Evolutionary conservation across 1,284 basidiomycete genomes (phyloP).

Genomic region (Phylloporus sp.): DNA sequence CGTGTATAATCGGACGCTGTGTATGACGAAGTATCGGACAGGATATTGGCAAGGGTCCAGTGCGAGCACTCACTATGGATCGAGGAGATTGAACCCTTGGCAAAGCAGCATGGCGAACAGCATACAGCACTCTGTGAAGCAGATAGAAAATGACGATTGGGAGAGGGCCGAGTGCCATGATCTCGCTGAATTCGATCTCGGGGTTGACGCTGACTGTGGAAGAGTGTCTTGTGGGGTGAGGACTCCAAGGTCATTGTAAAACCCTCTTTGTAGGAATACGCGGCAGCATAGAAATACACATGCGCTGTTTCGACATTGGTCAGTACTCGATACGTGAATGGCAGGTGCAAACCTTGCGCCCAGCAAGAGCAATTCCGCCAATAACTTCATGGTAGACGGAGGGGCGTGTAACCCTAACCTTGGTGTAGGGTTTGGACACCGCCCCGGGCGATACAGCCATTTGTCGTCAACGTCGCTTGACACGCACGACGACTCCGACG

Average conservation of each 20-base stretch:
- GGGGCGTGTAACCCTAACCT: conserved; percentile 34
- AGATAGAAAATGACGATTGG: conserved; percentile 60
- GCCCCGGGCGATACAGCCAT: conserved; percentile 14
- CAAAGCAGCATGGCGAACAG: conserved; percentile 69
- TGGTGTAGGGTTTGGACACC: conserved; percentile 27
- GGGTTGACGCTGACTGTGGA: conserved; percentile 47
- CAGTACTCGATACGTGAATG: neutral
- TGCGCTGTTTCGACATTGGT: conserved; percentile 36
- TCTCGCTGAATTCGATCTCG: conserved; percentile 31
- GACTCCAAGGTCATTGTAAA: conserved; percentile 60
- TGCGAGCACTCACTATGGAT: conserved; percentile 49
- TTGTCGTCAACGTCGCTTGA: too few relatives aligned
- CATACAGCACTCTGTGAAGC: conserved; percentile 70
- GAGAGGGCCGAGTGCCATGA: conserved; percentile 58
- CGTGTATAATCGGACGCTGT: conserved; percentile 58
- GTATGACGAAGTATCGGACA: neutral
- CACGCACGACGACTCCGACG: conserved; percentile 13
- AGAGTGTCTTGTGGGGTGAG: conserved; percentile 41
- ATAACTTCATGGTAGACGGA: conserved; percentile 23
- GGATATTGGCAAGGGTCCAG: neutral
- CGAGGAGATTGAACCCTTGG: conserved; percentile 59
- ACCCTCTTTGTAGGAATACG: conserved; percentile 53
- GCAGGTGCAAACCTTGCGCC: conserved; percentile 27
- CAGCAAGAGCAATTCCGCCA: conserved; percentile 16
- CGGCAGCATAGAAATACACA: conserved; percentile 57